These are phyloP conservation scores for Clonostachys rhizophaga DNA, from an alignment of 2,329 filamentous ascomycete species.

Conservation along the genomic window DNA sequence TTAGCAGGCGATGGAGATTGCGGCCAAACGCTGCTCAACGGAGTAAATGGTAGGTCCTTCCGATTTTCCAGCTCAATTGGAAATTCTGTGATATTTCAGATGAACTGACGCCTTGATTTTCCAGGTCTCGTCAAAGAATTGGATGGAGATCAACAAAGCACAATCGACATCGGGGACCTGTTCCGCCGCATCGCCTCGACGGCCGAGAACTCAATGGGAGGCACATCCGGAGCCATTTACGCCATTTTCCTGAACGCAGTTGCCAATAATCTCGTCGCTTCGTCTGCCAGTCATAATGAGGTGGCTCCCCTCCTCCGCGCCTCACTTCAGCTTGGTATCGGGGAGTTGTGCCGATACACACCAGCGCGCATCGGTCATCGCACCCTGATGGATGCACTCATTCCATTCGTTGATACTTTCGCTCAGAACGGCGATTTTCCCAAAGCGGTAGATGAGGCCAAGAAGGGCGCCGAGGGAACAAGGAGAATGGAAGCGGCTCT, in stretches of 20 bases:
- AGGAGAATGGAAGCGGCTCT: conserved; percentile 90
- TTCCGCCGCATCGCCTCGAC: conserved; percentile 42
- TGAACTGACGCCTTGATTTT: conserved; percentile 44
- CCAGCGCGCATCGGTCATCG: conserved; percentile 85
- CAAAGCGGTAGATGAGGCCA: conserved; percentile 71
- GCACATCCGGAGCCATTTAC: conserved; percentile 56
- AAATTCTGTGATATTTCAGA: conserved; percentile 23
- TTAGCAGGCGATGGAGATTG: conserved; percentile 90
- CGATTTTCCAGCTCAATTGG: conserved; percentile 22
- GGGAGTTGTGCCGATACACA: conserved; percentile 76
- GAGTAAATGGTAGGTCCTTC: conserved; percentile 61
- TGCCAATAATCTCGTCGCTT: conserved; percentile 52
- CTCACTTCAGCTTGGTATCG: conserved; percentile 67
- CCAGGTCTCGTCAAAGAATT: conserved; percentile 40
- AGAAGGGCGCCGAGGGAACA: conserved; percentile 73
- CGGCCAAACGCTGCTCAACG: conserved; percentile 79
- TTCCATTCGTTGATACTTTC: conserved; percentile 78
- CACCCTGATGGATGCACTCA: conserved; percentile 84
- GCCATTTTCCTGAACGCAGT: conserved; percentile 90
- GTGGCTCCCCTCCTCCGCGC: conserved; percentile 37
- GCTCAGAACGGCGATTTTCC: conserved; percentile 59
- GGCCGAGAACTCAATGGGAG: conserved; percentile 57
- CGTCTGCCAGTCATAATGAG: conserved; percentile 19
- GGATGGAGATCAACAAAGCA: conserved; percentile 33
- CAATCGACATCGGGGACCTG: conserved; percentile 48